A percentile compares a stretch with the other conserved stretches of the same genome.
Conservation (phyloP, 192 early-diverging fungal genomes). For the Neocallimastix lanati region DNA sequence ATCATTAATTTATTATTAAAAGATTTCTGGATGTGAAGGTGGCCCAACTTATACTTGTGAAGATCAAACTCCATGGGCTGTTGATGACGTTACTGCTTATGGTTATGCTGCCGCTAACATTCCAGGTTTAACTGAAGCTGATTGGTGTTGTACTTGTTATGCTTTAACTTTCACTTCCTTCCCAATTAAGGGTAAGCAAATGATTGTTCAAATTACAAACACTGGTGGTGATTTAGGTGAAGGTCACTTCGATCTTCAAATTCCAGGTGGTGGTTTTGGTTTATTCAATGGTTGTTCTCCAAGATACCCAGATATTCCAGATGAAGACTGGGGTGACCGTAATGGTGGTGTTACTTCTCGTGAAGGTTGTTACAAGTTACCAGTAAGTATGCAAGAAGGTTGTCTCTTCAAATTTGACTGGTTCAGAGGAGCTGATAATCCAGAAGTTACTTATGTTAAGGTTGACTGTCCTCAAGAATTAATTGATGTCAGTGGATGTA, state of each 20-base stretch:
- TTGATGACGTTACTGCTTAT: neutral
- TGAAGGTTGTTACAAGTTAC: neutral
- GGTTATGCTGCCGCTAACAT: neutral
- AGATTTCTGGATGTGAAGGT: neutral
- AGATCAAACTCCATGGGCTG: neutral
- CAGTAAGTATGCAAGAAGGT: neutral
- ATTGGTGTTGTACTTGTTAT: neutral
- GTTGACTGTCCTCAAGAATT: slow-evolving; percentile 1
- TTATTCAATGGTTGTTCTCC: slow-evolving; percentile 5
- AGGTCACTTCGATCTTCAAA: slow-evolving; percentile 2
- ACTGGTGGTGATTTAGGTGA: neutral
- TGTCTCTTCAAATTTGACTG: slow-evolving; percentile 2
- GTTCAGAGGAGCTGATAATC: slow-evolving; percentile 5
- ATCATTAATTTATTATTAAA: neutral
- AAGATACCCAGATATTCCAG: neutral
- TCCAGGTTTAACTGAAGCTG: neutral
- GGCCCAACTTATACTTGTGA: neutral
- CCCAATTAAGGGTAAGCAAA: neutral
- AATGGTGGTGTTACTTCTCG: slow-evolving; percentile 1
- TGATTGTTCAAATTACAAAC: slow-evolving; percentile 4
- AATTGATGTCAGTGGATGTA: neutral
- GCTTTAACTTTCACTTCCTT: slow-evolving; percentile 1
- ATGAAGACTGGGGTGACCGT: slow-evolving; percentile 1
- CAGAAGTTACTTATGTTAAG: neutral
- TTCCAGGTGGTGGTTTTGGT: slow-evolving; percentile 4